Percentiles rank a stretch among this genome's conserved stretches.
These are phyloP conservation scores for Ilyonectria destructans DNA, from an alignment of 2,329 filamentous ascomycete genomes.

Conservation along the genomic window DNA sequence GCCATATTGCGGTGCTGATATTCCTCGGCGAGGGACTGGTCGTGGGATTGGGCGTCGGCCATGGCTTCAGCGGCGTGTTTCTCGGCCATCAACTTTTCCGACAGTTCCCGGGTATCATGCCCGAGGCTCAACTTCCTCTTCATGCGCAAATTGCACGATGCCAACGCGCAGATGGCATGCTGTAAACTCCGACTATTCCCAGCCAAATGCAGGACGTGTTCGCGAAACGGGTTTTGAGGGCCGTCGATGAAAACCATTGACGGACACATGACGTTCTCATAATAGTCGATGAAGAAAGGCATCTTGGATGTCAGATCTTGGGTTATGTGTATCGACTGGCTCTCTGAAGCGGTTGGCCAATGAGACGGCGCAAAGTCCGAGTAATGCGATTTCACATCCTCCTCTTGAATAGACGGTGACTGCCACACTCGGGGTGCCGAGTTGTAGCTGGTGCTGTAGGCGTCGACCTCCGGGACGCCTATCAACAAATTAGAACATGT, in stretches of 20 bases:
- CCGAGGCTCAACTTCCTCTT: constrained; percentile 78
- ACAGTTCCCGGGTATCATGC: constrained; percentile 68
- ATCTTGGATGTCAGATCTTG: constrained; percentile 82
- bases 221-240: constrained; percentile 87
- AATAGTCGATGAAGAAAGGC: constrained; percentile 93
- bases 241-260: constrained; percentile 94
- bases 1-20: constrained; percentile 87
- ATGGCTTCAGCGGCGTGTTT: constrained; percentile 62
- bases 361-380: constrained; percentile 63
- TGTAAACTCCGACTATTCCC: constrained; percentile 86
- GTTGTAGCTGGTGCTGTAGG: constrained; percentile 67
- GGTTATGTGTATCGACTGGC: constrained; percentile 67
- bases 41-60: constrained; percentile 67
- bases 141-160: constrained; percentile 93
- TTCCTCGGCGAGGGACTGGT: constrained; percentile 83
- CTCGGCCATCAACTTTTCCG: constrained; percentile 65
- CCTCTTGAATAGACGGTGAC: constrained; percentile 58
- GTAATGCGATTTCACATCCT: constrained; percentile 63
- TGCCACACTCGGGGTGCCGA: constrained; percentile 66
- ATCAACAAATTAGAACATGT: constrained; percentile 57
- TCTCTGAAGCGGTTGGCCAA: constrained; percentile 65
- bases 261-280: constrained; percentile 91
- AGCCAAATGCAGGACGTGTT: constrained; percentile 85
- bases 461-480: constrained; percentile 69
- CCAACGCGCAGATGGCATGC: constrained; percentile 91